Base-by-base conservation (phyloP, 148 eudicot species). In the Suaeda aralocaspica region DNA sequence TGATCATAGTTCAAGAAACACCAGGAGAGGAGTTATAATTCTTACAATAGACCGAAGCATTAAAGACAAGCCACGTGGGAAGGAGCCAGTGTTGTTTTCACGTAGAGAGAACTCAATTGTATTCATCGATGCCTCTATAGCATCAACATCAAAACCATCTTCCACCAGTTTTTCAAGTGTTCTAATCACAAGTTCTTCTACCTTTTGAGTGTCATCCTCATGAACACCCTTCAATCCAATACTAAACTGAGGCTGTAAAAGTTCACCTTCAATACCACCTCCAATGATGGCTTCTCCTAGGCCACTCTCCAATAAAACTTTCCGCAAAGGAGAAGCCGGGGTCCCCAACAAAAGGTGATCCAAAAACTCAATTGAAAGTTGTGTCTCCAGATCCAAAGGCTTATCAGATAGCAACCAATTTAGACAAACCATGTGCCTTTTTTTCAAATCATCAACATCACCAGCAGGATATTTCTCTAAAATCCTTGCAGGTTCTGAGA, bases 51-150 rank as follows among this genome's bases (percentile, higher is more conserved):
- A 87, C 31, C 92, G 92, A 70, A 94, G 96, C 98, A 94, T 94
- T 72, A 94, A 76, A 52, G 97, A 92, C 65, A 94, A 78, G 67
- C 98, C 98, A 53, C 98, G 90, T 69, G 98, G 98, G 48, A 94
- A 94, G 9, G 98, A 94, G 56, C 98, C 98, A 30, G 98, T 91
- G 70, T 94, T 94, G 64, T 94, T 94, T 82, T 94, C 98, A 79
- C 98, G 75, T 39, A 94, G 87, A 79, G 92, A 84, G 73, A 94
- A 94, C 82, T 94, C 98, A 55, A 94, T 94, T 6, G 98, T 94
- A 62, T 94, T 94, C 98, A 94, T 87, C 52, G 98, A 94, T 61
- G 98, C 97, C 79, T 91, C 98, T 66, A 94, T 92, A 50, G 98
- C 96, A 69, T 91, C 88, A 33, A 88, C 80, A 74, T 87, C 78